Percentiles rank a stretch among this genome's conserved stretches.
These are phyloP conservation scores for Phytophthora macrochlamydospora DNA, from an alignment of 352 stramenopile genomes.

Conservation along the genomic window DNA sequence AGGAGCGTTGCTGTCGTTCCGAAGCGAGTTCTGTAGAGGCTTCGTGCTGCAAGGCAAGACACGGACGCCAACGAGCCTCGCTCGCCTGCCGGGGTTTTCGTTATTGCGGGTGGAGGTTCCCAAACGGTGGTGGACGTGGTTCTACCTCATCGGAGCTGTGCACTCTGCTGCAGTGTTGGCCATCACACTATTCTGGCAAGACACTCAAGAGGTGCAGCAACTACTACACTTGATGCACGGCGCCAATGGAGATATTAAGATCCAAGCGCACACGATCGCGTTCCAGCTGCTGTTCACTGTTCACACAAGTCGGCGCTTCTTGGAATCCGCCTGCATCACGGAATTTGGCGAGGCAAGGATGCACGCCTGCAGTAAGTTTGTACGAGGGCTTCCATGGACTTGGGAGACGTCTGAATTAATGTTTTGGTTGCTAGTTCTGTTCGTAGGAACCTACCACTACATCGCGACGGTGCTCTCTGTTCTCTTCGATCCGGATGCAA, in stretches of 20 bases:
- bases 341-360: constrained; percentile 72
- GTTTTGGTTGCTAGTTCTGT: constrained; percentile 35
- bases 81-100: constrained; percentile 27
- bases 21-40: constrained; percentile 39
- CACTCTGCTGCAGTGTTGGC: constrained; percentile 49
- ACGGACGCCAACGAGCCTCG: constrained; percentile 29
- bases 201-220: constrained; percentile 37
- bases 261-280: constrained; percentile 44
- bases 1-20: constrained; percentile 40
- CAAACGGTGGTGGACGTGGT: constrained; percentile 77
- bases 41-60: constrained; percentile 53
- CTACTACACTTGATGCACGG: constrained; percentile 42
- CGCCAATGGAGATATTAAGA: constrained; percentile 13
- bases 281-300: constrained; percentile 61
- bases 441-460: constrained; percentile 70
- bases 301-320: constrained; percentile 58
- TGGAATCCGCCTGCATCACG: constrained; percentile 68
- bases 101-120: constrained; percentile 47
- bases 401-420: constrained; percentile 2
- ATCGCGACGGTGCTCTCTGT: constrained; percentile 50
- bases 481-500: constrained; percentile 44
- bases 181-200: constrained; percentile 33
- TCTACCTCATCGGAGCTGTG: constrained; percentile 65
- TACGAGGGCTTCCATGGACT: neutral
- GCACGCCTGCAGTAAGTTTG: constrained; percentile 49